Conservation (phyloP, 345 rosid genomes). For the Noccaea bulbosa region DNA sequence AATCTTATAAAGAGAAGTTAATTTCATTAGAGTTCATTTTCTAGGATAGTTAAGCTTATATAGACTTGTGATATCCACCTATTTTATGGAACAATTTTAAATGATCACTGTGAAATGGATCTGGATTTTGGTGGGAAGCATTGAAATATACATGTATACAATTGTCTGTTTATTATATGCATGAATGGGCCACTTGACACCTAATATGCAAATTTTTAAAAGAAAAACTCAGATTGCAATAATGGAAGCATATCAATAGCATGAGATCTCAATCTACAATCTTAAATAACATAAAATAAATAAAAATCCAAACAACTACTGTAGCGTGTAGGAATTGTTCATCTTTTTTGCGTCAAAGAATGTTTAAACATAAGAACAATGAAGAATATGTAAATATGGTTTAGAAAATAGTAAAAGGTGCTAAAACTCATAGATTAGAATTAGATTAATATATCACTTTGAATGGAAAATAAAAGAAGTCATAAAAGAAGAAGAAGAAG, state of each 20-base stretch:
- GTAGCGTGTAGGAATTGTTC: slow-evolving; percentile 43
- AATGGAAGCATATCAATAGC: slow-evolving; percentile 34
- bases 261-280: slow-evolving; percentile 36
- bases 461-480: not conserved
- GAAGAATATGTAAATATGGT: not conserved
- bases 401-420: slow-evolving; percentile 18
- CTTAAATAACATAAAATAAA: not conserved
- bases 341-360: slow-evolving; percentile 6
- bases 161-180: not conserved
- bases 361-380: not conserved
- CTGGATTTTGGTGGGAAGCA: slow-evolving; percentile 22
- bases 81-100: slow-evolving; percentile 16
- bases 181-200: slow-evolving; percentile 38
- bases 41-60: slow-evolving; percentile 17
- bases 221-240: slow-evolving; percentile 38
- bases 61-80: slow-evolving; percentile 2
- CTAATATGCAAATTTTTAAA: slow-evolving; percentile 30
- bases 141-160: slow-evolving; percentile 15
- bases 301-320: slow-evolving; percentile 14
- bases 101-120: slow-evolving; percentile 1
- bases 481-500: not conserved
- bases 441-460: not conserved
- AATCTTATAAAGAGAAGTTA: not conserved
- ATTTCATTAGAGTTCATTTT: not conserved
- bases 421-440: not conserved